These are phyloP conservation scores for Sphaerulina vaccinii DNA, from an alignment of 2,329 filamentous ascomycete genomes.

Conservation along the genomic window DNA sequence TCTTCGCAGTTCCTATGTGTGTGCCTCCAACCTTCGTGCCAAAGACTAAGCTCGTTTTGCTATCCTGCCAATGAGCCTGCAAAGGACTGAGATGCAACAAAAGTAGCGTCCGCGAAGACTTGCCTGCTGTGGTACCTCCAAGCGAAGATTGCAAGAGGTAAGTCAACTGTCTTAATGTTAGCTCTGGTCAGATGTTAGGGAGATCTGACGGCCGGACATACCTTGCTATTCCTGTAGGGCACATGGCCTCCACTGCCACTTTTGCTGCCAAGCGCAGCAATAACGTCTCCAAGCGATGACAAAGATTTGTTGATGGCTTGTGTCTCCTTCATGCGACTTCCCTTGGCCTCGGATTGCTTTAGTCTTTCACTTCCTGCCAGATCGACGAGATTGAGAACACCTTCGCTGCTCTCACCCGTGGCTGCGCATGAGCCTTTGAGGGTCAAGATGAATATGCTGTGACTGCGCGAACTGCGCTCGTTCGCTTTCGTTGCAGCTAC, in stretches of 20 bases:
- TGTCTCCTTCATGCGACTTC: constrained; percentile 86
- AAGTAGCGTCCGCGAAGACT: constrained; percentile 86
- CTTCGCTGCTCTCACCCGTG: constrained; percentile 82
- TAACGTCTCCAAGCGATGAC: constrained; percentile 89
- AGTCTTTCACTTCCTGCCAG: constrained; percentile 89
- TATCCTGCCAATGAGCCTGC: constrained; percentile 87
- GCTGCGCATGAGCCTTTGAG: constrained; percentile 65
- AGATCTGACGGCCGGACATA: constrained; percentile 39
- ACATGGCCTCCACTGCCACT: constrained; percentile 68
- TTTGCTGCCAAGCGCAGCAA: constrained; percentile 83
- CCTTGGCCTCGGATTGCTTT: constrained; percentile 81
- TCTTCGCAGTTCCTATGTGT: constrained; percentile 83
- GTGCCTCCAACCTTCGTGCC: constrained; percentile 91
- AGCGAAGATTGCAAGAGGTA: constrained; percentile 93
- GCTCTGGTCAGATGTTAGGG: not conserved
- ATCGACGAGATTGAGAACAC: constrained; percentile 93
- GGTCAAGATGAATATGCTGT: constrained; percentile 90
- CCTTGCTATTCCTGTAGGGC: constrained; percentile 93
- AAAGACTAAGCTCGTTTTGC: constrained; percentile 90
- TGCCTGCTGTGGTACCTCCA: constrained; percentile 67
- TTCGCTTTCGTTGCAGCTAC: constrained; percentile 98
- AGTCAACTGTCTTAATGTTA: constrained; percentile 62
- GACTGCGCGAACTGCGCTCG: constrained; percentile 87
- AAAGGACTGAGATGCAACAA: constrained; percentile 97
- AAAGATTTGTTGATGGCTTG: constrained; percentile 97